A percentile compares a stretch with the other conserved stretches of the same genome.
Evolutionary conservation across 208 protist genomes (phyloP).

Genomic region (Trypanosoma conorhini): DNA sequence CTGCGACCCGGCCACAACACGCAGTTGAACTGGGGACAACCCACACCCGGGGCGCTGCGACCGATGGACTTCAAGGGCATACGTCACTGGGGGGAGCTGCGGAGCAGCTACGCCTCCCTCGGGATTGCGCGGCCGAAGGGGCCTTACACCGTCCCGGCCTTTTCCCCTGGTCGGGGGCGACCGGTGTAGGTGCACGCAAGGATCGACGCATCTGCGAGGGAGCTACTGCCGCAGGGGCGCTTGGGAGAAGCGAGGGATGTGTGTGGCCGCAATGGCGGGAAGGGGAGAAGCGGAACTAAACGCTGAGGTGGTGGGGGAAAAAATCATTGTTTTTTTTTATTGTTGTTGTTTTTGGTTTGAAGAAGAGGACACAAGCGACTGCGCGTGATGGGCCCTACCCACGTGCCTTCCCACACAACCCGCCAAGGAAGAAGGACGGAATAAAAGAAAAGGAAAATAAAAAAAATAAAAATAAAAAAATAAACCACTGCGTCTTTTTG

Average conservation of each 20-base stretch:
- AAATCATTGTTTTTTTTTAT: too few species aligned
- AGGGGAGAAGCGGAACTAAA: background rate
- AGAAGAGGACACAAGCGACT: background rate
- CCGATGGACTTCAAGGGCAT: slow-evolving; percentile 81
- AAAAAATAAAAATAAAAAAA: slow-evolving; percentile 6
- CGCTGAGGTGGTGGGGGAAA: background rate
- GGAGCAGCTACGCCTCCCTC: slow-evolving; percentile 34
- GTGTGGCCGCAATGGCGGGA: background rate
- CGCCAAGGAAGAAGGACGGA: slow-evolving; percentile 31
- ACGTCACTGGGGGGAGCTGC: slow-evolving; percentile 72
- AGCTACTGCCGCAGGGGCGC: background rate
- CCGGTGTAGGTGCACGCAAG: slow-evolving; percentile 30
- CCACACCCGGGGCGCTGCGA: slow-evolving; percentile 53
- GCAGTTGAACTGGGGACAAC: slow-evolving; percentile 39
- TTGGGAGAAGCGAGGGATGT: background rate
- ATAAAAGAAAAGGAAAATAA: slow-evolving; percentile 34
- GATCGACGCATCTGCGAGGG: background rate
- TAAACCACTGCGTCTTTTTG: slow-evolving; percentile 5
- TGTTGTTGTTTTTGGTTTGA: background rate
- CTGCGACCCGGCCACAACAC: slow-evolving; percentile 32
- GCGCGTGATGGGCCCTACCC: background rate
- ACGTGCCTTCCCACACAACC: background rate
- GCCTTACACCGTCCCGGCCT: slow-evolving; percentile 53
- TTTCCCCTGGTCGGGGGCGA: slow-evolving; percentile 68
- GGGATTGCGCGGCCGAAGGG: slow-evolving; percentile 59